A percentile compares a stretch with the other conserved stretches of the same genome.
phyloP scores from a whole-genome alignment of 1,284 basidiomycete genomes.

The Schizophyllum commune region DNA sequence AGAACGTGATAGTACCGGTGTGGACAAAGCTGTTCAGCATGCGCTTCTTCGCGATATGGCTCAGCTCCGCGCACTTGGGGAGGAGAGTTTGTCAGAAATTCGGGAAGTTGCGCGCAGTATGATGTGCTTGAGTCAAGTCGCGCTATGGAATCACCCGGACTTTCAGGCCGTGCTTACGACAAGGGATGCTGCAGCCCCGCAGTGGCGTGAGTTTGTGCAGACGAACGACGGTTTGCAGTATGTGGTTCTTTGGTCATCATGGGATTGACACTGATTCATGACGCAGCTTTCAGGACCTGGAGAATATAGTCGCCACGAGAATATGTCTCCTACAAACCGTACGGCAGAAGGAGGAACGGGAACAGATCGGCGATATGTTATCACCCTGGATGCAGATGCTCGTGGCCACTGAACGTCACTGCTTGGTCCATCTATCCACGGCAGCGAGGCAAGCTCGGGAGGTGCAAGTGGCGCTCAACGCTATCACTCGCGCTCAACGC shows the following conservation, averaged over 20 bases:
- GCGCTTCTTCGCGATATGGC: slow-evolving; percentile 56
- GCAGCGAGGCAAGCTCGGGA: slow-evolving; percentile 68
- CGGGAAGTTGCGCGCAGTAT: slow-evolving; percentile 59
- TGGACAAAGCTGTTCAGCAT: slow-evolving; percentile 41
- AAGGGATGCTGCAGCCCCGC: slow-evolving; percentile 25
- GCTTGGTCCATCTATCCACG: slow-evolving; percentile 67
- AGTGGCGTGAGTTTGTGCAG: slow-evolving; percentile 37
- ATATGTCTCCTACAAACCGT: slow-evolving; percentile 73
- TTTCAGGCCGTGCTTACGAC: slow-evolving; percentile 30
- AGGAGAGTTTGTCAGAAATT: slow-evolving; percentile 74
- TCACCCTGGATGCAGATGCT: slow-evolving; percentile 49
- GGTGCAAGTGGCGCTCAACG: slow-evolving; percentile 81
- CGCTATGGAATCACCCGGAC: slow-evolving; percentile 40
- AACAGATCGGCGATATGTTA: slow-evolving; percentile 64
- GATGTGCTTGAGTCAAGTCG: slow-evolving; percentile 73
- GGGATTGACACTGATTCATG: slow-evolving; percentile 4
- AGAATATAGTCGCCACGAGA: slow-evolving; percentile 77
- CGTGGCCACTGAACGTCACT: slow-evolving; percentile 57
- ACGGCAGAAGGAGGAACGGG: slow-evolving; percentile 55
- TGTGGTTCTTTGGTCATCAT: slow-evolving; percentile 21
- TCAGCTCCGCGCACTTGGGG: slow-evolving; percentile 57
- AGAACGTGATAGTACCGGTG: slow-evolving; percentile 47
- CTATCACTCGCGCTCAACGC: slow-evolving; percentile 68
- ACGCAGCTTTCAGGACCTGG: slow-evolving; percentile 69
- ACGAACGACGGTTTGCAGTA: slow-evolving; percentile 61